Conservation (phyloP, 805 yeast genomes). For the Candida ovalis region DNA sequence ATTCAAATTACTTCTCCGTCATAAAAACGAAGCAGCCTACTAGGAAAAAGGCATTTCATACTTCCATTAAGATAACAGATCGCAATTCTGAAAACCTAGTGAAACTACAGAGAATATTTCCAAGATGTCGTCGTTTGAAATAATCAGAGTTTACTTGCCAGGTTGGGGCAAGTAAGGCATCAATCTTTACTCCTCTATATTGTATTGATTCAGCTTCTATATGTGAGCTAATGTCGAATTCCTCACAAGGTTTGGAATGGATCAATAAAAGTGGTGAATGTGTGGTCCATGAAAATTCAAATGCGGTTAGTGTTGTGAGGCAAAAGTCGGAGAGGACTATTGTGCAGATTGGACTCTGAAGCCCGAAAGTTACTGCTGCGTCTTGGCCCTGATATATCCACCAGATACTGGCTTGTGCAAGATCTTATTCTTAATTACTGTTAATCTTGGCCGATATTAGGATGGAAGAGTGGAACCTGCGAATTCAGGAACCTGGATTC, state of each 20-base stretch:
- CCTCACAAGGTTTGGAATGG: constrained; percentile 57
- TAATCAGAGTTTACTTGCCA: constrained; percentile 72
- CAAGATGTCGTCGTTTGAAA: constrained; percentile 46
- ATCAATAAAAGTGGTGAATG: constrained; percentile 53
- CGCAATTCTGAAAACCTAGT: constrained; percentile 56
- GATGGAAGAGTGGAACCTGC: constrained; percentile 49
- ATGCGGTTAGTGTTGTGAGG: constrained; percentile 46
- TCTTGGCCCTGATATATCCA: constrained; percentile 59
- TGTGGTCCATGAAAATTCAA: constrained; percentile 41
- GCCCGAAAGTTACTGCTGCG: constrained; percentile 62
- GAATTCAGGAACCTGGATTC: constrained; percentile 51
- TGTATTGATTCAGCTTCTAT: constrained; percentile 39
- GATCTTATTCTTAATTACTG: constrained; percentile 58
- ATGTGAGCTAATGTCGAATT: constrained; percentile 40
- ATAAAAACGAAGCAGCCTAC: constrained; percentile 19
- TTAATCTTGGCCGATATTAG: constrained; percentile 65
- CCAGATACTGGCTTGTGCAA: constrained; percentile 50
- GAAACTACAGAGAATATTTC: constrained; percentile 55
- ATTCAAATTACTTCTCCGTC: too few relatives aligned
- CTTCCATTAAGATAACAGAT: constrained; percentile 64
- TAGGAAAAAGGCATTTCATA: constrained; percentile 63
- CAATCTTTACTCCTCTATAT: too few relatives aligned
- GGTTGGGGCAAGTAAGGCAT: constrained; percentile 62
- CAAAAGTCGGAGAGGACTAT: too few relatives aligned
- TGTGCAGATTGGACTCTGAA: too few relatives aligned